These are phyloP conservation scores for Microsporum audouinii DNA, from an alignment of 2,329 filamentous ascomycete species.

Conservation along the genomic window DNA sequence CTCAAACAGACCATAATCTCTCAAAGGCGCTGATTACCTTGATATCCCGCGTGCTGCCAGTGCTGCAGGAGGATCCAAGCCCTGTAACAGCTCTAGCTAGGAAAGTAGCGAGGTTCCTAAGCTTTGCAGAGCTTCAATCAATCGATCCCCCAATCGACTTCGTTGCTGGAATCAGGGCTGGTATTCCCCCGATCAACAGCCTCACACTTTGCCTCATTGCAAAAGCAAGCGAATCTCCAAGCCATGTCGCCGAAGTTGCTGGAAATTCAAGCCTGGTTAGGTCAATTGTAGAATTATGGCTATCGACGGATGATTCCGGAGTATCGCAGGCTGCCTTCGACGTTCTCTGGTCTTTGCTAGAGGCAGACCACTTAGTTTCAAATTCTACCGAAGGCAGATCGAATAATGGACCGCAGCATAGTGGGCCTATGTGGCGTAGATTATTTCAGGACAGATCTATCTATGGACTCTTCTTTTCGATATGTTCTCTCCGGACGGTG, in stretches of 20 bases:
- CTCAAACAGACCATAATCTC: constrained; percentile 26
- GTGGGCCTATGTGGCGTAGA: constrained; percentile 50
- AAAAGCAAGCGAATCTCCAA: constrained; percentile 42
- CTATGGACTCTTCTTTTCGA: constrained; percentile 45
- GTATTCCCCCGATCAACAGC: constrained; percentile 43
- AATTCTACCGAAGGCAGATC: constrained; percentile 15
- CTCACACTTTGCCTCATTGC: constrained; percentile 45
- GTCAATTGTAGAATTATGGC: constrained; percentile 47
- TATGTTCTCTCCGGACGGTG: constrained; percentile 37
- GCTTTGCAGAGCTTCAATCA: constrained; percentile 39
- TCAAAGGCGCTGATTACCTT: constrained; percentile 33
- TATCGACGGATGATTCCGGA: constrained; percentile 44
- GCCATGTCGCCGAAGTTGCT: constrained; percentile 48
- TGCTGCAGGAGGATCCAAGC: constrained; percentile 47
- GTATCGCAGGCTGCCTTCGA: constrained; percentile 45
- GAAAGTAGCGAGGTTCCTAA: constrained; percentile 39
- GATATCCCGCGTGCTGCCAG: constrained; percentile 41
- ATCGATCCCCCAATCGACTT: constrained; percentile 43
- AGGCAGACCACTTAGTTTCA: constrained; percentile 33
- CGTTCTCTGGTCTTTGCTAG: constrained; percentile 42
- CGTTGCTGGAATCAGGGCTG: constrained; percentile 42
- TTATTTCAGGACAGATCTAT: constrained; percentile 50
- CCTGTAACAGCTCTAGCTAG: constrained; percentile 44
- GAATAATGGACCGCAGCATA: constrained; percentile 27
- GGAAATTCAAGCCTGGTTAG: constrained; percentile 44